Evolutionary conservation across 2,329 filamentous ascomycete genomes (phyloP).

Genomic region (Penicillium occitanis): DNA sequence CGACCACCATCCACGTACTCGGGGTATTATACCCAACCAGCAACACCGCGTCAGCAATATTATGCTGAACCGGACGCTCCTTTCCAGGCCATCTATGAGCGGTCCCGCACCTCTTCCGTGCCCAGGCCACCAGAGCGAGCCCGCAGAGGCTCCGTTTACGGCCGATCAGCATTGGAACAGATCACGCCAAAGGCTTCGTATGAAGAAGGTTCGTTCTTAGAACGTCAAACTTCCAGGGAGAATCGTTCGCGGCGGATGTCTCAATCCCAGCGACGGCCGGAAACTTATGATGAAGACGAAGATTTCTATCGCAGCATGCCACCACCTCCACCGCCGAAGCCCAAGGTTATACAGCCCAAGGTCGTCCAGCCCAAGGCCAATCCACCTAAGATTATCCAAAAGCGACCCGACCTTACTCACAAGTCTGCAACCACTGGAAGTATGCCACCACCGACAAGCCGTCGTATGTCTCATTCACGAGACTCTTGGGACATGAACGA

Average conservation of each 20-base stretch:
- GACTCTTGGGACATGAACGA: conserved; percentile 37
- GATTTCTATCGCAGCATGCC: conserved; percentile 47
- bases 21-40: conserved; percentile 38
- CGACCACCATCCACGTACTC: conserved; percentile 41
- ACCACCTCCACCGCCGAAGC: conserved; percentile 34
- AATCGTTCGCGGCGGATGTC: conserved; percentile 29
- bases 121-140: conserved; percentile 37
- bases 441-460: conserved; percentile 27
- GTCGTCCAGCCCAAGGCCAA: conserved; percentile 24
- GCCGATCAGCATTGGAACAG: conserved; percentile 35
- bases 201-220: conserved; percentile 33
- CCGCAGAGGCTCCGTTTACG: conserved; percentile 39
- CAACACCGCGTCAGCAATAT: conserved; percentile 28
- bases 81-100: conserved; percentile 29
- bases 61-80: conserved; percentile 32
- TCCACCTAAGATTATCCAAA: conserved; percentile 38
- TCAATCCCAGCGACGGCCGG: conserved; percentile 26
- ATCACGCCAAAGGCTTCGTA: conserved; percentile 31
- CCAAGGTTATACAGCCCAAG: conserved; percentile 22
- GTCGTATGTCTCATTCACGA: conserved; percentile 31
- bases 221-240: conserved; percentile 32
- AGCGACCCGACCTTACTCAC: conserved; percentile 33
- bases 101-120: conserved; percentile 34
- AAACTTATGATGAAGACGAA: conserved; percentile 36
- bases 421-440: conserved; percentile 35